These are phyloP conservation scores for Metschnikowia shivogae DNA, from an alignment of 805 yeast species.

Conservation along the genomic window DNA sequence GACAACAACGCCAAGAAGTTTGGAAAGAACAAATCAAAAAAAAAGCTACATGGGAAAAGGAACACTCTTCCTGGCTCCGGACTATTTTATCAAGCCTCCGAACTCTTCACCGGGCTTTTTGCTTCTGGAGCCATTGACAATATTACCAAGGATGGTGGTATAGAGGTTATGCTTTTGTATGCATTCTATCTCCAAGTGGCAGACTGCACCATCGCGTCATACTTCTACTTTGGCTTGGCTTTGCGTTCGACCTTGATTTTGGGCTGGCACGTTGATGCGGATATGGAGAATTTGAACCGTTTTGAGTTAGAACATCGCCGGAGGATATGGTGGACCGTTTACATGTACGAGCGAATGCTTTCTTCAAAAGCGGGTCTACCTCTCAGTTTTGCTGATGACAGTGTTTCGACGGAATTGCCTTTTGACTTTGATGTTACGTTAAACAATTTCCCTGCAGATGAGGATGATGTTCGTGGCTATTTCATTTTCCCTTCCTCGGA, in stretches of 20 bases:
- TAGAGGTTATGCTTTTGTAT: slow-evolving; percentile 68
- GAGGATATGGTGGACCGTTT: slow-evolving; percentile 47
- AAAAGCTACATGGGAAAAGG: slow-evolving; percentile 16
- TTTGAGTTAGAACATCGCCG: slow-evolving; percentile 53
- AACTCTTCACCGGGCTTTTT: slow-evolving; percentile 68
- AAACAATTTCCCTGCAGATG: slow-evolving; percentile 32
- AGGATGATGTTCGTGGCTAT: slow-evolving; percentile 54
- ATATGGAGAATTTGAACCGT: slow-evolving; percentile 51
- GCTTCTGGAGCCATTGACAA: slow-evolving; percentile 79
- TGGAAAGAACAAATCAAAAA: slow-evolving; percentile 18
- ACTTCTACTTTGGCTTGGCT: slow-evolving; percentile 76
- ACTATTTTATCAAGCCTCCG: slow-evolving; percentile 76
- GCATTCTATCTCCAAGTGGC: slow-evolving; percentile 82
- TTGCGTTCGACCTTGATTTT: slow-evolving; percentile 64
- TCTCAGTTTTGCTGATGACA: slow-evolving; percentile 71
- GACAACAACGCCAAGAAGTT: slow-evolving; percentile 13
- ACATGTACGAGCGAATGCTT: slow-evolving; percentile 62
- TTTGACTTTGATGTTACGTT: slow-evolving; percentile 61
- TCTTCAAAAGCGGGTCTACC: slow-evolving; percentile 83
- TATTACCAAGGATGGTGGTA: slow-evolving; percentile 73
- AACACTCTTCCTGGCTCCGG: slow-evolving; percentile 72
- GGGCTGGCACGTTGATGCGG: slow-evolving; percentile 83
- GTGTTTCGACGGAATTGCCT: slow-evolving; percentile 75
- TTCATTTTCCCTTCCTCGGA: slow-evolving; percentile 79
- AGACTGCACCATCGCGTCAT: slow-evolving; percentile 77